phyloP scores from a whole-genome alignment of 768 basidiomycete species.

The Jaapia argillacea region DNA sequence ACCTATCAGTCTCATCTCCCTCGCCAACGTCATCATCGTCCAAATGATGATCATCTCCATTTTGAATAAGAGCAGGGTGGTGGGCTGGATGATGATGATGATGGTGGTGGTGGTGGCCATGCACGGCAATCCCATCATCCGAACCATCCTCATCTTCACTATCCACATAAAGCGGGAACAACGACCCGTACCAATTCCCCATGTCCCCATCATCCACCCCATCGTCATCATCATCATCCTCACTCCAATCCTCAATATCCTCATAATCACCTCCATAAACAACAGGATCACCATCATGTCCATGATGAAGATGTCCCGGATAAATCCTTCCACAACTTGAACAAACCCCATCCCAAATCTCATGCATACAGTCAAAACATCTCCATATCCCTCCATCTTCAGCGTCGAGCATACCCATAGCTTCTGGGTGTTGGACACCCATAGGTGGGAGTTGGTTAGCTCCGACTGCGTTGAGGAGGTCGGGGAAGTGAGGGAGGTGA shows the following conservation, averaged over 20 bases:
- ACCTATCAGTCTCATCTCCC: slow-evolving; percentile 23
- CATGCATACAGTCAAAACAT: slow-evolving; percentile 69
- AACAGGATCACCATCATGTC: no score
- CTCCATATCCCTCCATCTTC: slow-evolving; percentile 75
- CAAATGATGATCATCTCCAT: slow-evolving; percentile 8
- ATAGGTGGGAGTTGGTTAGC: not conserved
- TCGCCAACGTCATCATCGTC: slow-evolving; percentile 15
- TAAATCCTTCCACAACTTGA: slow-evolving; percentile 51
- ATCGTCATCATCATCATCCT: slow-evolving; percentile 4
- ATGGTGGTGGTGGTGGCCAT: no score
- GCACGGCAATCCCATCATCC: slow-evolving; percentile 8
- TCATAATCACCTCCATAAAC: slow-evolving; percentile 5
- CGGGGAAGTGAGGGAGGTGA: not conserved
- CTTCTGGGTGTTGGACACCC: slow-evolving; percentile 3
- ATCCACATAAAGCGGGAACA: not conserved
- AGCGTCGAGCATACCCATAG: slow-evolving; percentile 56
- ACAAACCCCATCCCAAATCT: slow-evolving; percentile 65
- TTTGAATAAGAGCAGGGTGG: slow-evolving; percentile 7
- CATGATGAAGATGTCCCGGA: slow-evolving; percentile 32
- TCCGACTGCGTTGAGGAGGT: not conserved
- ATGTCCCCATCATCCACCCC: slow-evolving; percentile 1
- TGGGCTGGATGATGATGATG: slow-evolving; percentile 8
- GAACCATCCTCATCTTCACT: slow-evolving; percentile 12
- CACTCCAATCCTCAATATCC: slow-evolving; percentile 4
- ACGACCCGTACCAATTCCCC: not conserved